Conservation (phyloP, 192 early-diverging fungal species). For the Rhizophlyctis rosea region DNA sequence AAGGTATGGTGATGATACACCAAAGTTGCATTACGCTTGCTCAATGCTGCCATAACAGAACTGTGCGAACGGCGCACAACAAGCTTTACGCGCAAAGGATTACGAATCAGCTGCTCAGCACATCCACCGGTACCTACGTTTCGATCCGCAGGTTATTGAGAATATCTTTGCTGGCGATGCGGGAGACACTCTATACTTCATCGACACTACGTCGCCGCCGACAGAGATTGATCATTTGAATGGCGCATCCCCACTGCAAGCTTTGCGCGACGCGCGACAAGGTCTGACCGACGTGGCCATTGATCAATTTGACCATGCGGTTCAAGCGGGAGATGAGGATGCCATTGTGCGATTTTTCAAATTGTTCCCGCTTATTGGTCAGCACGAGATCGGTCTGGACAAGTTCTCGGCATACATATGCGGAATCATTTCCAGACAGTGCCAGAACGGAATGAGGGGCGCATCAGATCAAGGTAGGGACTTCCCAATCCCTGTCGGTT, state of each 20-base stretch:
- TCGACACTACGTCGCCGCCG: background rate
- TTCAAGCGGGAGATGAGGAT: conserved; percentile 61
- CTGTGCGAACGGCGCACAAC: conserved; percentile 63
- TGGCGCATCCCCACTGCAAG: conserved; percentile 39
- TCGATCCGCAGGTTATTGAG: conserved; percentile 57
- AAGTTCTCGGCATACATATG: conserved; percentile 84
- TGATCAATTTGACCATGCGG: conserved; percentile 77
- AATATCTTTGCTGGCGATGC: conserved; percentile 61
- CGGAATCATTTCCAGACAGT: conserved; percentile 69
- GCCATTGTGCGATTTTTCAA: conserved; percentile 85
- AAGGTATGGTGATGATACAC: conserved; percentile 21
- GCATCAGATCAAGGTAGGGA: conserved; percentile 32
- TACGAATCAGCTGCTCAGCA: conserved; percentile 68
- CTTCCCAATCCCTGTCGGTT: conserved; percentile 1
- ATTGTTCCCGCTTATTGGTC: conserved; percentile 84
- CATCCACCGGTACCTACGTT: conserved; percentile 56
- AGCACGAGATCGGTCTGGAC: conserved; percentile 82
- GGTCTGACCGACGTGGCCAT: conserved; percentile 70
- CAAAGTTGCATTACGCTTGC: background rate
- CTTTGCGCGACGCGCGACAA: conserved; percentile 56
- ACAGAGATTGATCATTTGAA: background rate
- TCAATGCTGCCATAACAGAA: conserved; percentile 21
- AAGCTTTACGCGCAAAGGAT: conserved; percentile 57
- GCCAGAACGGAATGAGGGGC: conserved; percentile 61
- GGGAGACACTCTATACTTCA: conserved; percentile 7